Evolutionary conservation across 306 rosid genomes (phyloP), one percentile per base, ranked within the genome.

Genomic region (Casuarina equisetifolia): DNA sequence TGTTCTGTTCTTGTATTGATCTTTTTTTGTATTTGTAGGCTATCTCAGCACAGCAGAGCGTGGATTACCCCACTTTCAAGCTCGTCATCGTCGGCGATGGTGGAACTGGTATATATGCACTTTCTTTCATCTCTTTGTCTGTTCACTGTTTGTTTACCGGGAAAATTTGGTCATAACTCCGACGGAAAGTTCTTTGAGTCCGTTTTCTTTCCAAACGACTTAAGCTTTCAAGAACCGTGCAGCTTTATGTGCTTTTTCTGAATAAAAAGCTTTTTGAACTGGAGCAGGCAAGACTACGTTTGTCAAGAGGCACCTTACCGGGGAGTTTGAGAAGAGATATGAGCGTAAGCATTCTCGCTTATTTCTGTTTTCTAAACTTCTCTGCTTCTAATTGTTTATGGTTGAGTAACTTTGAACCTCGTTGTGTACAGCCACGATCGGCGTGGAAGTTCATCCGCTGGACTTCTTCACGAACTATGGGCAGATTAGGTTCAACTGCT

Each of bases 41-140:
- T 11, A 42, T 75, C 35, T 57, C 80, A 13, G 79, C 71, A 62
- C 86, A 83, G 64, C 74, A 55, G 9, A 75, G 80, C 5, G 80
- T 75, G 39, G 83, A 70, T 78, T 70, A 75, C 71, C 83, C 86
- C 3, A 69, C 75, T 75, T 75, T 83, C 74, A 83, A 83, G 83
- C 83, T 79, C 13, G 86, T 83, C 10, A 75, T 83, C 45, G 83
- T 79, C 45, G 86, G 86, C 74, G 83, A 83, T 32, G 86, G 86
- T 8, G 86, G 86, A 51, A 83, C 86, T 11, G 86, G 86, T 83
- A 69, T 16, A 9, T 1, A 48, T 48, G 51, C 51, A 48, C 51
- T 9, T 13, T 6, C 9, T 8, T 3, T 15, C 32, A 25, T 48
- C 43, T 35, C 49, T 39, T 19, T 66, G 0, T 66, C 25, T 38